Evolutionary conservation across 2,329 filamentous ascomycete genomes (phyloP), one percentile per base, ranked within the genome.

Genomic region (Penicillium sp.): DNA sequence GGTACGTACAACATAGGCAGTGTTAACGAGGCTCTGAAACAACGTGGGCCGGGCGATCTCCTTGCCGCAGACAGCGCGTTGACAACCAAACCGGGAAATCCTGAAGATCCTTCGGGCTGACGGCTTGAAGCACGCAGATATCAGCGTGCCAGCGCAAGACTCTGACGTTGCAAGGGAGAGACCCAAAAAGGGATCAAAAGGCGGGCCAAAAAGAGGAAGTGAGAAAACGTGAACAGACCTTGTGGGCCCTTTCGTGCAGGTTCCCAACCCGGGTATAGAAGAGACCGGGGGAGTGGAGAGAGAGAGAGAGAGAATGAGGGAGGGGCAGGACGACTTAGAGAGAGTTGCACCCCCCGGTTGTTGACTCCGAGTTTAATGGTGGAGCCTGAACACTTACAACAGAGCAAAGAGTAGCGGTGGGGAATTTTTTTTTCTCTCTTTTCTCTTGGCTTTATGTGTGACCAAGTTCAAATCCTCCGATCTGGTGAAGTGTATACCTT

Each of bases 321-420:
- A 29, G 47, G 38, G 39, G 35, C 29, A n/a, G n/a, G n/a, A 34
- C 36, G 27, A 50, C 29, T 42, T 6, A 34, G 7, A 38, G 43
- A 32, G 27, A 36, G 14, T 43, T 43, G 41, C 26, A 27, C 29
- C 35, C 58, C 35, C 61, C 53, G 51, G 51, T 53, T 43, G 51
- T 48, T 45, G 62, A 62, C 53, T 54, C 81, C 30, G 81, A 85
- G 78, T 26, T 41, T 32, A 49, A 47, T 38, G 42, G 32, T 51
- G 49, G 49, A 49, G 36, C 47, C 34, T 52, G 42, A 46, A 51
- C 23, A 23, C 3, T 23, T 5, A 23, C 23, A 50, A 10, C 13
- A 32, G 29, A 34, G 39, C 7, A 27, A 29, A 41, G 39, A 53
- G 26, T 49, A 53, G 51, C 51, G 51, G 51, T 53, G 51, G 51